Conservation (phyloP, 1,284 basidiomycete genomes). For the Naganishia albida region DNA sequence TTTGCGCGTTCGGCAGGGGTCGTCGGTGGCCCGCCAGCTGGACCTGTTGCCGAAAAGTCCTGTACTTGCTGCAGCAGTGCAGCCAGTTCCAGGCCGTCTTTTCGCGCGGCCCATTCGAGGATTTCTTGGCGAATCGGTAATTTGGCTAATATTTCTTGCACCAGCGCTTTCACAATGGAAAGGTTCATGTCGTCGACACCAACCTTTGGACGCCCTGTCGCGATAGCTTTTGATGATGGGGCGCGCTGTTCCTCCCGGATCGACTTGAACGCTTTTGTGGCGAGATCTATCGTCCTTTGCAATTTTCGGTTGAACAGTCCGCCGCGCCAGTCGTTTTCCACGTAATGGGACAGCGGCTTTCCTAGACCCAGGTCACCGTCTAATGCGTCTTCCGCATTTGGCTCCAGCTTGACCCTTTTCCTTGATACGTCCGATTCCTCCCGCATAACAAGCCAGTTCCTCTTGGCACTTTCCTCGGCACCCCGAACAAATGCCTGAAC, state of each 20-base stretch:
- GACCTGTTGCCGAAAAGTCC: slow-evolving; percentile 28
- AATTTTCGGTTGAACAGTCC: slow-evolving; percentile 13
- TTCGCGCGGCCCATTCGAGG: slow-evolving; percentile 20
- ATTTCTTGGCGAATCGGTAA: slow-evolving; percentile 29
- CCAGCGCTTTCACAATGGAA: slow-evolving; percentile 18
- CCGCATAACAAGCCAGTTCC: slow-evolving; percentile 14
- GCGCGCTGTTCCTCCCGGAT: not conserved
- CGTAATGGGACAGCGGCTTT: slow-evolving; percentile 18
- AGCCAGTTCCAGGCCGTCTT: slow-evolving; percentile 30
- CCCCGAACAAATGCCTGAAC: slow-evolving; percentile 47
- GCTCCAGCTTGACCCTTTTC: slow-evolving; percentile 19
- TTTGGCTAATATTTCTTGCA: slow-evolving; percentile 17
- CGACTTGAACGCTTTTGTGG: slow-evolving; percentile 17
- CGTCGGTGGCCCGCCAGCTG: slow-evolving; percentile 25
- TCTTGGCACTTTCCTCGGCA: slow-evolving; percentile 39
- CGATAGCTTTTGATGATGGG: not conserved
- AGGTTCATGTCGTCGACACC: slow-evolving; percentile 9
- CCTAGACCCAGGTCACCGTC: not conserved
- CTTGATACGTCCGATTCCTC: slow-evolving; percentile 17
- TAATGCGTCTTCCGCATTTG: too few relatives aligned
- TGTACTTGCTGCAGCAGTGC: slow-evolving; percentile 24
- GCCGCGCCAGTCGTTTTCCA: slow-evolving; percentile 16
- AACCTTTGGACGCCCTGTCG: not conserved
- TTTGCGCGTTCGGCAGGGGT: slow-evolving; percentile 20
- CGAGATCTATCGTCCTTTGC: slow-evolving; percentile 21